phyloP scores from a whole-genome alignment of 2,329 filamentous ascomycete species.

The Rhynchosporium agropyri region DNA sequence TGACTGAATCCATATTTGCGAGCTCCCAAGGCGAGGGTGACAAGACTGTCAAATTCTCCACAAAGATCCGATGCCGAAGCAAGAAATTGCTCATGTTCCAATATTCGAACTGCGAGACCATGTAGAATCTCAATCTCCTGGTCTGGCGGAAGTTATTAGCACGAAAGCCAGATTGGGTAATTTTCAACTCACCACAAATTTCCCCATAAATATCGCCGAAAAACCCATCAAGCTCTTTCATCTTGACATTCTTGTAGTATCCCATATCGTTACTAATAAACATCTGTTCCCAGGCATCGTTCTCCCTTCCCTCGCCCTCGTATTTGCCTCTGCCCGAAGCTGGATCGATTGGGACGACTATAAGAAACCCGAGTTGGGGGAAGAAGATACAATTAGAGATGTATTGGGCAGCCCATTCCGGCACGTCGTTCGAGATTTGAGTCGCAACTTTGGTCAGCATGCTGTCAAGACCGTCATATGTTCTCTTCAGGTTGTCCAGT shows the following conservation, averaged over 20 bases:
- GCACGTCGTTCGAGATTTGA: conserved; percentile 64
- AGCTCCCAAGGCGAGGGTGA: conserved; percentile 80
- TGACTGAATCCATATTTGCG: conserved; percentile 69
- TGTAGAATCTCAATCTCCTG: conserved; percentile 89
- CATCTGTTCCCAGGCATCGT: conserved; percentile 73
- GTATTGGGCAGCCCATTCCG: conserved; percentile 56
- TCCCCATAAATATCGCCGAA: conserved; percentile 83
- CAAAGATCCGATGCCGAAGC: conserved; percentile 74
- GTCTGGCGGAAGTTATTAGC: conserved; percentile 52
- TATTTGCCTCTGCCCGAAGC: conserved; percentile 62
- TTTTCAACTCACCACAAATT: conserved; percentile 69
- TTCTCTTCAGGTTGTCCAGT: conserved; percentile 76
- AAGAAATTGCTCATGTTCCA: conserved; percentile 69
- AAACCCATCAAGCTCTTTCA: conserved; percentile 77
- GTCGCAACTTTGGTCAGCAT: conserved; percentile 70
- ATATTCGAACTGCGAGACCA: conserved; percentile 68
- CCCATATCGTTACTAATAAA: conserved; percentile 72
- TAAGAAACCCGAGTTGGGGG: conserved; percentile 88
- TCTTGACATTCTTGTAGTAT: conserved; percentile 86
- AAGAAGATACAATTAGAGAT: conserved; percentile 82
- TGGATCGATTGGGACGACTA: conserved; percentile 67
- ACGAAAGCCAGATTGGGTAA: not conserved
- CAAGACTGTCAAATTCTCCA: conserved; percentile 83
- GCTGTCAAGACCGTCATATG: conserved; percentile 75
- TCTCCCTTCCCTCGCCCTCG: conserved; percentile 57